phyloP scores from a whole-genome alignment of 2,329 filamentous ascomycete species.

The Mariannaea sp. region DNA sequence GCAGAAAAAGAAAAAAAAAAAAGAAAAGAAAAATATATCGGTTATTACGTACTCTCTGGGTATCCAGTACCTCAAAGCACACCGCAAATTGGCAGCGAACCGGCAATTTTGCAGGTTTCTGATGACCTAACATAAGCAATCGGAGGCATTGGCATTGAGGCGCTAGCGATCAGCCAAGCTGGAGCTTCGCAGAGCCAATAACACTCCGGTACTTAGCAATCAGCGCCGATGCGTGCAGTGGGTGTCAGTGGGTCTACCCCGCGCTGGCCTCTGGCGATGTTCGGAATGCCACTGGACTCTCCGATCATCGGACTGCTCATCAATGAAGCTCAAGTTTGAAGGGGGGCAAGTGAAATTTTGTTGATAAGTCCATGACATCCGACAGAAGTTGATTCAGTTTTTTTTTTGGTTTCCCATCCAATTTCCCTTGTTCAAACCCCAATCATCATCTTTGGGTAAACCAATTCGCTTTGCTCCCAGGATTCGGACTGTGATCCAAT shows the following conservation, averaged over 20 bases:
- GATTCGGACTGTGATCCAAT: slow-evolving; percentile 8
- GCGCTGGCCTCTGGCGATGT: slow-evolving; percentile 35
- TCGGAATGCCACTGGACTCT: slow-evolving; percentile 37
- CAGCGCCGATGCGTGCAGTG: slow-evolving; percentile 28
- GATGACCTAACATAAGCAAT: slow-evolving; percentile 28
- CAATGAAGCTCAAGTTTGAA: slow-evolving; percentile 34
- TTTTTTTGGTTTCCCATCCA: slow-evolving; percentile 18
- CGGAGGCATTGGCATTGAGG: slow-evolving; percentile 37
- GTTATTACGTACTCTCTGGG: too few species aligned
- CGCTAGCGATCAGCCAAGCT: slow-evolving; percentile 27
- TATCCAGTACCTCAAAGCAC: slow-evolving; percentile 8
- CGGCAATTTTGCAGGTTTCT: slow-evolving; percentile 7
- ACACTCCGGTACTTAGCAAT: slow-evolving; percentile 37
- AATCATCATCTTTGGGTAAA: slow-evolving; percentile 4
- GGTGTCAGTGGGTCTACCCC: slow-evolving; percentile 37
- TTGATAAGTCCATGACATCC: slow-evolving; percentile 36
- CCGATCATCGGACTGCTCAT: slow-evolving; percentile 40
- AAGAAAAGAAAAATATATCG: not conserved
- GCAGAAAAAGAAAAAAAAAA: not conserved
- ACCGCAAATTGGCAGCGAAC: slow-evolving; percentile 11
- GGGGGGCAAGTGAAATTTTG: slow-evolving; percentile 32
- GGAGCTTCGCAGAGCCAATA: slow-evolving; percentile 33
- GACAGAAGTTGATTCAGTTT: slow-evolving; percentile 22
- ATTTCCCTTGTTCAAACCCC: slow-evolving; percentile 1
- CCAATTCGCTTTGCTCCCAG: not conserved